These are phyloP conservation scores for Trichocladium antarcticum DNA, from an alignment of 495 filamentous ascomycete genomes.

Conservation along the genomic window DNA sequence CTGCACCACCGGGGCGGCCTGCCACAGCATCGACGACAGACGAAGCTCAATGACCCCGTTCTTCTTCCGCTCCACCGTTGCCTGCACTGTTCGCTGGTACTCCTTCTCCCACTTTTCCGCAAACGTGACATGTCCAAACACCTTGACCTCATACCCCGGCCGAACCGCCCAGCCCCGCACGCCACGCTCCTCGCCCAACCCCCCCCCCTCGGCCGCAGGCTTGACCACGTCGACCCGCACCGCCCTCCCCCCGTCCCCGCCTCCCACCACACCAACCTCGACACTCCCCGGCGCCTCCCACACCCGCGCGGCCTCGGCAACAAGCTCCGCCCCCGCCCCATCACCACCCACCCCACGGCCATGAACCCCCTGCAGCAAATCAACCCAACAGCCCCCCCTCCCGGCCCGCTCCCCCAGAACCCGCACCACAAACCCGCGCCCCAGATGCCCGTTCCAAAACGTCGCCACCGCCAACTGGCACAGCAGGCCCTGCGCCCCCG, in stretches of 20 bases:
- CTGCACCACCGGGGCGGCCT: background rate
- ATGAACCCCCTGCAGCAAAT: conserved; percentile 9
- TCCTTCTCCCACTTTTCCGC: conserved; percentile 20
- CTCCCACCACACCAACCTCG: background rate
- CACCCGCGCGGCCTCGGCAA: conserved; percentile 8
- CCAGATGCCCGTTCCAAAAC: conserved; percentile 16
- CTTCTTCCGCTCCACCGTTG: conserved; percentile 14
- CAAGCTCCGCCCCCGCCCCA: background rate
- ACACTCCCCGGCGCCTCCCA: conserved; percentile 17
- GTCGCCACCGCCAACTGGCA: conserved; percentile 17
- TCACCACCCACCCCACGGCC: too few species aligned
- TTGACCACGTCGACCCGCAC: conserved; percentile 10
- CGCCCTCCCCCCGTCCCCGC: background rate
- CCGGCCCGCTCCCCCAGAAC: conserved; percentile 9
- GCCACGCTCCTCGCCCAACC: background rate
- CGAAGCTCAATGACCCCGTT: conserved; percentile 16
- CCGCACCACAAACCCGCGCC: conserved; percentile 15
- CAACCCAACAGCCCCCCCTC: conserved; percentile 7
- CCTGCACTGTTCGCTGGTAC: conserved; percentile 18
- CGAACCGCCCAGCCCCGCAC: background rate
- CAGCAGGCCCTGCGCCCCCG: conserved; percentile 2
- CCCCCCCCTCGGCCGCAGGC: conserved; percentile 3
- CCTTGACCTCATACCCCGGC: background rate
- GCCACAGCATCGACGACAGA: conserved; percentile 17
- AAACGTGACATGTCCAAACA: conserved; percentile 11